These are phyloP conservation scores for Moniliella sp. DNA, from an alignment of 1,284 basidiomycete species.

Conservation along the genomic window DNA sequence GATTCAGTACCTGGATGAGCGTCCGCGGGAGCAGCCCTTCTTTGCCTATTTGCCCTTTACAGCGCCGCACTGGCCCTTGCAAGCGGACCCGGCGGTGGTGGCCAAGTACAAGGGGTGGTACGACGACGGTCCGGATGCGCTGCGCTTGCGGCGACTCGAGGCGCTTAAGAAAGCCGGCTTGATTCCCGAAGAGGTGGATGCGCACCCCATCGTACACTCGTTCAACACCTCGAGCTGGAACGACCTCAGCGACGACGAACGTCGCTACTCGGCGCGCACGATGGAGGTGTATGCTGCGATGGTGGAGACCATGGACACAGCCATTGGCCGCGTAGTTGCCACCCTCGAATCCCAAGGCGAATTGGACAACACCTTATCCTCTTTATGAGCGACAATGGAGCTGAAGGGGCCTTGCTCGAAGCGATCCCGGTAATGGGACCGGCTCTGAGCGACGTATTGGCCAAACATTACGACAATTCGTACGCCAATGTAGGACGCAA, in stretches of 20 bases:
- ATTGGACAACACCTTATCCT: slow-evolving; percentile 28
- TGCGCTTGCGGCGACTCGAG: slow-evolving; percentile 16
- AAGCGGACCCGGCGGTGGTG: slow-evolving; percentile 8
- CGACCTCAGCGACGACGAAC: slow-evolving; percentile 12
- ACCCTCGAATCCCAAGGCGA: slow-evolving; percentile 10
- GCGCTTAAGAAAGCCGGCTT: slow-evolving; percentile 15
- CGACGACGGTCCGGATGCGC: slow-evolving; percentile 21
- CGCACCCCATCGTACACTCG: slow-evolving; percentile 9
- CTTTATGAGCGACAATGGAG: slow-evolving; percentile 32
- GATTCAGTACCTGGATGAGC: slow-evolving; percentile 3
- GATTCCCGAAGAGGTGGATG: slow-evolving; percentile 7
- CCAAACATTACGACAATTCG: slow-evolving; percentile 13
- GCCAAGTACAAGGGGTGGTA: slow-evolving; percentile 24
- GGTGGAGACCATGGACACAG: slow-evolving; percentile 29
- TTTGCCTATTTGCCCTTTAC: slow-evolving; percentile 13
- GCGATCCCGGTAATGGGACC: slow-evolving; percentile 11
- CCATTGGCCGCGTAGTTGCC: slow-evolving; percentile 19
- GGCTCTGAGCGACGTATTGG: slow-evolving; percentile 7
- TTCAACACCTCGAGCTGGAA: slow-evolving; percentile 11
- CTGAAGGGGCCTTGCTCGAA: slow-evolving; percentile 24
- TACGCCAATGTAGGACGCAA: slow-evolving; percentile 16
- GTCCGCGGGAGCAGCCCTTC: slow-evolving; percentile 5
- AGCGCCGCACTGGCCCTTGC: slow-evolving; percentile 14
- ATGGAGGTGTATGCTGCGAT: slow-evolving; percentile 34
- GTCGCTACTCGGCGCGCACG: slow-evolving; percentile 7